Evolutionary conservation across 768 basidiomycete species (phyloP).

Genomic region (Lentinula guzmanii): DNA sequence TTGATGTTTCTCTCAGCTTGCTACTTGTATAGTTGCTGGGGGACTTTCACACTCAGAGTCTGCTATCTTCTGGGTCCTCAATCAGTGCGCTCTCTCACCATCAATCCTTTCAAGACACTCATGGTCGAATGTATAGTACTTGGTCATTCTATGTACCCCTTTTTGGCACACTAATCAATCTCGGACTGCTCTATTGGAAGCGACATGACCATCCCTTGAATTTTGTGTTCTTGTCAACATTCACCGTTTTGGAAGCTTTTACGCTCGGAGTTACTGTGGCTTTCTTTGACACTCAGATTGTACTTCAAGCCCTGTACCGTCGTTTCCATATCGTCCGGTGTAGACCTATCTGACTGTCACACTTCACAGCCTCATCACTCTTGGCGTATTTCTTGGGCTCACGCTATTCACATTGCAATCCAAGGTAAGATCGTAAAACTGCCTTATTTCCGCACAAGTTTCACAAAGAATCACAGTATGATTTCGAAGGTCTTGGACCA

Average conservation of each 20-base stretch:
- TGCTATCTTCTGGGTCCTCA: conserved; percentile 64
- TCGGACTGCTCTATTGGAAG: conserved; percentile 86
- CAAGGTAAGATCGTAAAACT: conserved; percentile 45
- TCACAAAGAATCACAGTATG: conserved; percentile 51
- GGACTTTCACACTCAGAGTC: conserved; percentile 56
- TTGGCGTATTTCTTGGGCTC: conserved; percentile 89
- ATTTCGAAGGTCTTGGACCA: conserved; percentile 89
- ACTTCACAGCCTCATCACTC: conserved; percentile 64
- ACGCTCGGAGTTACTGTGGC: conserved; percentile 83
- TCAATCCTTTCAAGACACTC: neutral
- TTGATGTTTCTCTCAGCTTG: conserved; percentile 32
- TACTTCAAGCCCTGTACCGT: conserved; percentile 80
- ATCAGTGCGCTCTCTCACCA: conserved; percentile 43
- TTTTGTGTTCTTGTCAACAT: conserved; percentile 74
- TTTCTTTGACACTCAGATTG: conserved; percentile 64
- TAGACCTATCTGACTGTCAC: neutral
- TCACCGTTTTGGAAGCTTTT: conserved; percentile 89
- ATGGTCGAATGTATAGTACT: conserved; percentile 30
- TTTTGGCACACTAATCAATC: conserved; percentile 72
- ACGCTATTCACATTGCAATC: conserved; percentile 94
- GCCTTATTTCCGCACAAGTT: neutral
- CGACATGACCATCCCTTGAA: conserved; percentile 88
- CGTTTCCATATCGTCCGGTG: neutral
- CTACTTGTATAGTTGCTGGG: conserved; percentile 77
- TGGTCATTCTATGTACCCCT: conserved; percentile 82